Evolutionary conservation across 148 eudicot genomes (phyloP).

Genomic region (Rhododendron molle): DNA sequence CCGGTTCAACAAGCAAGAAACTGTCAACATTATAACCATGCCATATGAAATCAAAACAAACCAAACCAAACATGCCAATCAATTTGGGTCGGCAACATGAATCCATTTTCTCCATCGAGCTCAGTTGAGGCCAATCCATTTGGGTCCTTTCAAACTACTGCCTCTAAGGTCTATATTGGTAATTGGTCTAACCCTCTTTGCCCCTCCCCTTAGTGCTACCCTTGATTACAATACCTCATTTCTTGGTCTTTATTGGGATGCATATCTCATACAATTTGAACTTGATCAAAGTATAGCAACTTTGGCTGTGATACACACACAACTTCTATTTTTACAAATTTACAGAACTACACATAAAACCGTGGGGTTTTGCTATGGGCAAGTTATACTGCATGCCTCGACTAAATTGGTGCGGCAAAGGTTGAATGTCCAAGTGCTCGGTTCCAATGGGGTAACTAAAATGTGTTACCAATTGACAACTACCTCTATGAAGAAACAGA

Average conservation of each 20-base stretch:
- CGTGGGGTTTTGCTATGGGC: not conserved
- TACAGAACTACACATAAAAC: not conserved
- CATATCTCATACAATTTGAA: not conserved
- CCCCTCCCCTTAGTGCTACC: not conserved
- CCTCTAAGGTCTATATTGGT: not conserved
- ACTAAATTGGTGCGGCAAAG: not conserved
- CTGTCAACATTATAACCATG: not conserved
- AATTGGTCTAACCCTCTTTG: not conserved
- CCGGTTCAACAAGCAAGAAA: not conserved
- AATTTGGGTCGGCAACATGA: not conserved
- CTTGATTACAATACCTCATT: not conserved
- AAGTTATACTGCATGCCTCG: not conserved
- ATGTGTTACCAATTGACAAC: not conserved
- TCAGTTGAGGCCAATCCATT: not conserved
- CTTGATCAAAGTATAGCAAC: not conserved
- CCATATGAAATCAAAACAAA: not conserved
- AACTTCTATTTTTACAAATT: not conserved
- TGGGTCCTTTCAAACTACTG: not conserved
- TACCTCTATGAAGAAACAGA: not conserved
- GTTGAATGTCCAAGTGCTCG: not conserved
- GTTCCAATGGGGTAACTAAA: not conserved
- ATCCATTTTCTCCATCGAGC: not conserved
- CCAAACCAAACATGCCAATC: not conserved
- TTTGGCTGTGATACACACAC: not conserved
- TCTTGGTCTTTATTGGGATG: not conserved